These are phyloP conservation scores for Botrytis squamosa DNA, from an alignment of 2,329 filamentous ascomycete species.

Conservation along the genomic window DNA sequence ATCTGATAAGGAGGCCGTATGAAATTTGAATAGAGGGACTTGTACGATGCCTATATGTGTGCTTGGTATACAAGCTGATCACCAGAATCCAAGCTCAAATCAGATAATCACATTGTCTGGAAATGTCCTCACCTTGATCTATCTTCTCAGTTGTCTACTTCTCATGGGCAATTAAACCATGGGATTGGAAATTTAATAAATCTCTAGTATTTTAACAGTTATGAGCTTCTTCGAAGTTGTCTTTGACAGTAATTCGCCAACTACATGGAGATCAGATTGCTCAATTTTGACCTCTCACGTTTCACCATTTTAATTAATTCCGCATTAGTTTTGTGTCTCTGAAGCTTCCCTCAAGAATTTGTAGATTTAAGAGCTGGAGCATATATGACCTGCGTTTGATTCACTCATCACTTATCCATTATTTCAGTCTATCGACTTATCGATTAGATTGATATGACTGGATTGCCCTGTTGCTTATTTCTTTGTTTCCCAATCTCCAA, in stretches of 20 bases:
- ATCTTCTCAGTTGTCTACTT: not conserved
- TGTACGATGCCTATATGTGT: not conserved
- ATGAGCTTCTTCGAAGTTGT: not conserved
- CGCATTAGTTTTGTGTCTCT: no score
- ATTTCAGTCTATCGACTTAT: not conserved
- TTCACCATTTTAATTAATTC: no score
- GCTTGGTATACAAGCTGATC: not conserved
- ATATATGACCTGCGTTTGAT: not conserved
- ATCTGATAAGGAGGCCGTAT: not conserved
- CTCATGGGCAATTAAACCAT: no score
- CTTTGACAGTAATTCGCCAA: not conserved
- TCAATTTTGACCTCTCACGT: not conserved
- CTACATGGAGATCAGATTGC: not conserved
- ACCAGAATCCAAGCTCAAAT: not conserved
- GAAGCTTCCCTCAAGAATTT: not conserved
- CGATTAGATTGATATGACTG: not conserved
- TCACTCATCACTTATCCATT: not conserved
- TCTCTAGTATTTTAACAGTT: not conserved
- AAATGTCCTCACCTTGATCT: not conserved
- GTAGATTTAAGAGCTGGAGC: not conserved
- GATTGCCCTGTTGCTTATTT: accelerated
- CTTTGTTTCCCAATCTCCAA: not conserved
- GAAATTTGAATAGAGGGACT: not conserved
- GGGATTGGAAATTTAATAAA: not conserved
- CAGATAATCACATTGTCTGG: not conserved